phyloP scores from a whole-genome alignment of 2,329 filamentous ascomycete species.

The Alternaria sp. region DNA sequence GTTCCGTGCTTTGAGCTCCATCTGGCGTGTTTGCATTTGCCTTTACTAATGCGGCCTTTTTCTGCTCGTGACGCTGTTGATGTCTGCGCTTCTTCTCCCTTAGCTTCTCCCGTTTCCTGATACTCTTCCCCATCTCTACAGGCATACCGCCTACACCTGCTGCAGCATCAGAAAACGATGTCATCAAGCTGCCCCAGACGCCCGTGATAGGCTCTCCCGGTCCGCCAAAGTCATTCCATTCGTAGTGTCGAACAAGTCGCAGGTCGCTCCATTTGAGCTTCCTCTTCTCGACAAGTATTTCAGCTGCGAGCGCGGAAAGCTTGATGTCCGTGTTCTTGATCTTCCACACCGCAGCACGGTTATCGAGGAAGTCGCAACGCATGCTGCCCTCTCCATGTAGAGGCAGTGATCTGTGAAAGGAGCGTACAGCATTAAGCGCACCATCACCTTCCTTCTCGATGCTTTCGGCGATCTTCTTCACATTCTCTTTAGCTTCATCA shows the following conservation, averaged over 20 bases:
- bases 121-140: conserved; percentile 65
- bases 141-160: conserved; percentile 72
- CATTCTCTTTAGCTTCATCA: conserved; percentile 66
- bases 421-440: conserved; percentile 71
- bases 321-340: conserved; percentile 68
- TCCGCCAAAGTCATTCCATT: conserved; percentile 81
- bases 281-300: conserved; percentile 69
- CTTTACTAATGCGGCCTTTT: conserved; percentile 29
- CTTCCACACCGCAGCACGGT: conserved; percentile 71
- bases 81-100: conserved; percentile 57
- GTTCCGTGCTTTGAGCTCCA: conserved; percentile 13
- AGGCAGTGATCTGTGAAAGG: conserved; percentile 69
- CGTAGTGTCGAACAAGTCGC: conserved; percentile 69
- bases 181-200: conserved; percentile 67
- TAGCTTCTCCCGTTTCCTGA: conserved; percentile 63
- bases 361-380: conserved; percentile 71
- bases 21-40: conserved; percentile 23
- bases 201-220: conserved; percentile 77
- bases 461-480: conserved; percentile 65
- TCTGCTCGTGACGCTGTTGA: conserved; percentile 41
- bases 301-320: conserved; percentile 70
- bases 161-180: conserved; percentile 66
- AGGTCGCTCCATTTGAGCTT: conserved; percentile 70
- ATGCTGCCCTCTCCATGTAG: conserved; percentile 58
- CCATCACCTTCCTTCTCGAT: conserved; percentile 72